phyloP scores from a whole-genome alignment of 805 yeast genomes.

The Kregervanrija pseudodelftensis region DNA sequence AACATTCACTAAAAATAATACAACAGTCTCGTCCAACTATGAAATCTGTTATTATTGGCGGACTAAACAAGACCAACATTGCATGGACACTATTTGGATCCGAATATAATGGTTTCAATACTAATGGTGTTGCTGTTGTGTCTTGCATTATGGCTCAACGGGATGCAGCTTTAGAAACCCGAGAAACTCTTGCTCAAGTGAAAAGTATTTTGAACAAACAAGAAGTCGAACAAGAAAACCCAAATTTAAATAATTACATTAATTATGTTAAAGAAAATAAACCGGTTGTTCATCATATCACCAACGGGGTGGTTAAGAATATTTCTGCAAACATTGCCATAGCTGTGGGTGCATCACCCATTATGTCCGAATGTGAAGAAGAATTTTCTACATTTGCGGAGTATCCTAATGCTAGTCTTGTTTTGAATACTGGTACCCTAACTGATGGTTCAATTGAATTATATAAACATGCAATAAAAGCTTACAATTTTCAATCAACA shows the following conservation, averaged over 20 bases:
- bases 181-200: conserved; percentile 2
- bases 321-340: conserved; percentile 81
- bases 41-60: conserved; percentile 74
- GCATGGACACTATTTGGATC: conserved; percentile 49
- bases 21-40: conserved; percentile 31
- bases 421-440: conserved; percentile 74
- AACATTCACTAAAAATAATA: conserved; percentile 44
- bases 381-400: conserved; percentile 65
- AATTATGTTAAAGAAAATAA: neutral
- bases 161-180: conserved; percentile 48
- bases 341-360: conserved; percentile 81
- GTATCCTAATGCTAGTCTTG: conserved; percentile 46
- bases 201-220: no score
- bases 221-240: no score
- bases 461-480: conserved; percentile 44
- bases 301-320: conserved; percentile 83
- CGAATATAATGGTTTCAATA: conserved; percentile 33
- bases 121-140: conserved; percentile 87
- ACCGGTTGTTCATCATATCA: conserved; percentile 81
- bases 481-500: conserved; percentile 47
- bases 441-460: conserved; percentile 35
- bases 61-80: conserved; percentile 59
- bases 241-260: no score
- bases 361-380: conserved; percentile 68
- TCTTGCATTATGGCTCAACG: conserved; percentile 70